Base-by-base conservation (phyloP, 768 basidiomycete species). In the Podaxis sp. region DNA sequence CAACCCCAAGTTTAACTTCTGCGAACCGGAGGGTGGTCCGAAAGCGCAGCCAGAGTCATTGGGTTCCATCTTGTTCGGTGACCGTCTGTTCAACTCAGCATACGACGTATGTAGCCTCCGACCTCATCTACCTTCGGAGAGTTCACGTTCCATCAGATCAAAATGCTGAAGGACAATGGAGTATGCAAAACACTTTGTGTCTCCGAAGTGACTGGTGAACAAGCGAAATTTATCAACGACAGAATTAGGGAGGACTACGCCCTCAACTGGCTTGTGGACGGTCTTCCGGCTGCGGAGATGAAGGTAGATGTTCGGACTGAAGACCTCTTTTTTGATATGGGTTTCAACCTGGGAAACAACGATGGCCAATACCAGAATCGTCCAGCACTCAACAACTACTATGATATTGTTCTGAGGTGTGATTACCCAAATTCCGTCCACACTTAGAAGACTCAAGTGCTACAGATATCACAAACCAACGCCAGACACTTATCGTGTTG, bases 31-130 rank as follows among this genome's bases (percentile, higher is more conserved):
- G 46, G 88, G 78, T 19, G 95, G 93, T 9, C 82, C 87, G 22
- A 74, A 85, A 70, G 85, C 84, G 67, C 87, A 88, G 70, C 90
- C 93, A 2, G 95, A 96, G 73, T 90, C 88, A 1, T 77, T 98
- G 27, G 96, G 96, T 5, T 93, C 93, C 17, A 95, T 98, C 68
- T 78, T 98, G n/a, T 97, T 97, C 67, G 96, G 96, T 15, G 96
- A 98, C 79, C 83, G 96, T 65, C 94, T 98, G 67, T 93, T 94
- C 74, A 87, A 89, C 69, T 93, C 93, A 2, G 91, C 89, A 2
- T 98, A 94, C 70, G 85, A 95, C 66, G 91, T 94, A 64, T 59
- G 88, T 77, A 37, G 27, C 59, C n/a, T 11, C 27, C 40, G 7
- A 6, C 37, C 9, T 29, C 15, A 46, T 22, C 7, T 41, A 25